Base-by-base conservation (phyloP, 2,329 filamentous ascomycete genomes). In the Thermoascus crustaceus region DNA sequence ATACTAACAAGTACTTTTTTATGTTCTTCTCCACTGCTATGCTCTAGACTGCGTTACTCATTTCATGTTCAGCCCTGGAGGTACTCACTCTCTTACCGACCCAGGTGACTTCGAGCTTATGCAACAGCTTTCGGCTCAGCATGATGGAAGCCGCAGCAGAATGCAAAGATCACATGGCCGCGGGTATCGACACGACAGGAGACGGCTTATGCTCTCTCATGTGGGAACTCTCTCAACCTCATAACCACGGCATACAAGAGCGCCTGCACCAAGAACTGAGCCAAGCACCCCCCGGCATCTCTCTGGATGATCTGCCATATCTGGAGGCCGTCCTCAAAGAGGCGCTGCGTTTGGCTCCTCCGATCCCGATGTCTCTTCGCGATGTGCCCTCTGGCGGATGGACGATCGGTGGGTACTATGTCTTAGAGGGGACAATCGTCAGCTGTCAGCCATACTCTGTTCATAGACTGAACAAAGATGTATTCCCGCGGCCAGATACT, bases 151-250 rank as follows among this genome's bases (percentile, higher is more conserved):
- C 75, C 43, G 78, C 78, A 0, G 78, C 79, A 13, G 80, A 85
- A 55, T 81, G 76, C 47, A 71, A 81, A 38, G 80, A 84, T 46
- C 80, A 84, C 53, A 77, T 84, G 74, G 76, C 73, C 0, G 80
- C 80, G 0, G 80, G 80, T 0, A 82, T 84, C 40, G 80, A 84
- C 47, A 84, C 80, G 1, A 83, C 80, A 0, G 78, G 79, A 10
- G 80, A 84, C 45, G 77, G 69, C 0, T 63, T 84, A 0, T 82
- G 78, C 49, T 83, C 83, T 49, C 63, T 84, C 8, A 79, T 85
- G 74, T 80, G 78, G 71, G 73, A 82, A 51, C 64, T 85, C 2
- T 84, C 80, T 2, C 73, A 75, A 43, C 74, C 76, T 2, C 57
- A 67, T 5, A 78, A 72, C 4, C 46, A 62, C 1, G 39, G 52